These are phyloP conservation scores for Puccinia horiana DNA, from an alignment of 1,284 basidiomycete species.

Conservation along the genomic window DNA sequence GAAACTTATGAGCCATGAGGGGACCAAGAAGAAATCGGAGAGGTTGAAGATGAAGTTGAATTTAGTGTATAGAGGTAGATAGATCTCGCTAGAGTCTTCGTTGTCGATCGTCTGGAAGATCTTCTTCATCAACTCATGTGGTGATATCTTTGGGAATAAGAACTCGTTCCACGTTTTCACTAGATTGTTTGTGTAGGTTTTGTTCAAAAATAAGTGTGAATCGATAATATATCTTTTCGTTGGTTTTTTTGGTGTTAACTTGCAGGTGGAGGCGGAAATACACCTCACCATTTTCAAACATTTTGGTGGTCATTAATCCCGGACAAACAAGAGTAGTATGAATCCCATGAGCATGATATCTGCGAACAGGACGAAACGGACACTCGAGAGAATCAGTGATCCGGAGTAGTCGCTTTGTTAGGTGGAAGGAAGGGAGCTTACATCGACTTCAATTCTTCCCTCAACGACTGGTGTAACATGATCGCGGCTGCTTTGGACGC, in stretches of 20 bases:
- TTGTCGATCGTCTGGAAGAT: constrained; percentile 76
- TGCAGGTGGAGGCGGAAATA: neutral
- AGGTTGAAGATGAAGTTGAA: constrained; percentile 57
- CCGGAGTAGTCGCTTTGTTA: neutral
- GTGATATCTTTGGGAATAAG: constrained; percentile 71
- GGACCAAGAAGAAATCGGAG: constrained; percentile 1
- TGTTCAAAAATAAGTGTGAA: too few species aligned
- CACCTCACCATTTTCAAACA: constrained; percentile 65
- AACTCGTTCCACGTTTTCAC: constrained; percentile 60
- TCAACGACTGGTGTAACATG: constrained; percentile 74
- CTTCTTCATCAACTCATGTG: constrained; percentile 74
- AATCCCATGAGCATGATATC: constrained; percentile 72
- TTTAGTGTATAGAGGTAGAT: constrained; percentile 72
- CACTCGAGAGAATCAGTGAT: neutral
- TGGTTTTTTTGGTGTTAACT: too few species aligned
- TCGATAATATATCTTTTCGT: too few species aligned
- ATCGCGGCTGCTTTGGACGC: constrained; percentile 82
- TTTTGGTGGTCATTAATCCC: constrained; percentile 71
- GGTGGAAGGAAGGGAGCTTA: neutral
- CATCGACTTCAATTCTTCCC: constrained; percentile 68
- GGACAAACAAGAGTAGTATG: constrained; percentile 78
- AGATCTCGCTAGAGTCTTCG: constrained; percentile 70
- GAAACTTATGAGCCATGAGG: neutral
- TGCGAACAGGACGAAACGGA: constrained; percentile 55
- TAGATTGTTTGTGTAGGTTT: too few species aligned